These are phyloP conservation scores for Penicillium glabrum DNA, from an alignment of 2,329 filamentous ascomycete species.

Conservation along the genomic window DNA sequence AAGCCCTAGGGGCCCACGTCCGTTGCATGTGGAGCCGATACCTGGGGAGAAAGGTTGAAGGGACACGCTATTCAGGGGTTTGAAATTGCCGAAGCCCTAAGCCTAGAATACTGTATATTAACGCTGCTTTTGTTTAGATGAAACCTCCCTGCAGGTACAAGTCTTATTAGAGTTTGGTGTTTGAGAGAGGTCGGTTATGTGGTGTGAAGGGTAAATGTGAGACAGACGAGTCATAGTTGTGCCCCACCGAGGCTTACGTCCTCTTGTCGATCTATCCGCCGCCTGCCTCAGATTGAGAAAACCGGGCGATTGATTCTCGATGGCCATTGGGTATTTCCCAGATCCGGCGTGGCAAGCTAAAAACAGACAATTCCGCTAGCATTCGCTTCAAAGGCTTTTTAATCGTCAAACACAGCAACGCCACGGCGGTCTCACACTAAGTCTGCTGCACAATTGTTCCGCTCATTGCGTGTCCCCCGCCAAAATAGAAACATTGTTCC, in stretches of 20 bases:
- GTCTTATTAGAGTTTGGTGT: neutral
- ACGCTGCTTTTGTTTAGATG: neutral
- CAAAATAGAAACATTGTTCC: conserved; percentile 5
- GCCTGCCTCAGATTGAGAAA: conserved; percentile 9
- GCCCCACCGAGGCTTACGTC: conserved; percentile 11
- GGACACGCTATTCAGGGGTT: conserved; percentile 1
- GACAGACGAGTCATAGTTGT: conserved; percentile 6
- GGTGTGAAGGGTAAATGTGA: conserved; percentile 2
- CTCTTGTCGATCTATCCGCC: conserved; percentile 12
- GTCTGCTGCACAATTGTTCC: neutral
- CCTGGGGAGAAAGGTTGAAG: neutral
- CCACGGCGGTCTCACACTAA: conserved; percentile 9
- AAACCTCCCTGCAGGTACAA: neutral
- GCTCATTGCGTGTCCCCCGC: conserved; percentile 7
- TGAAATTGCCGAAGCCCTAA: conserved; percentile 2
- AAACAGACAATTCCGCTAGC: neutral
- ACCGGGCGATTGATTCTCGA: neutral
- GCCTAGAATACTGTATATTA: neutral
- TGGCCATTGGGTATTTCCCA: neutral
- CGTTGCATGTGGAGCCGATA: conserved; percentile 5
- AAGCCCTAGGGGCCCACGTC: neutral
- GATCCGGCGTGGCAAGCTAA: neutral
- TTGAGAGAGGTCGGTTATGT: neutral
- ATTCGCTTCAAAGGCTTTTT: neutral
- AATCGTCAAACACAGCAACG: neutral